Evolutionary conservation across 202 grass and related monocot genomes (phyloP).

Genomic region (Eragrostis tef): DNA sequence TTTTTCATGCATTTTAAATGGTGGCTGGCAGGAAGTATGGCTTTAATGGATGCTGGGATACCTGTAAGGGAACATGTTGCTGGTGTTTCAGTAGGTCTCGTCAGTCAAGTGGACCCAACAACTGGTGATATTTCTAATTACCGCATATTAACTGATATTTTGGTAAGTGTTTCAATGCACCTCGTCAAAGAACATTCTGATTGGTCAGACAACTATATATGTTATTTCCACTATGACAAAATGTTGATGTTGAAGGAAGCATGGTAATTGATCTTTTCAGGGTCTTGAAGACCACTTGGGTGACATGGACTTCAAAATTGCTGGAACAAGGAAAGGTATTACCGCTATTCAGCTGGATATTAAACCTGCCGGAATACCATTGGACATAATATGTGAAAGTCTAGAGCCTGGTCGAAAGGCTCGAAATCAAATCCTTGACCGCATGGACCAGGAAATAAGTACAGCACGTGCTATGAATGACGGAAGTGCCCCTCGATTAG

Average conservation of each 20-base stretch:
- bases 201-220: slow-evolving; percentile 8
- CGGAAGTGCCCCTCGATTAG: slow-evolving; percentile 81
- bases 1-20: slow-evolving; percentile 46
- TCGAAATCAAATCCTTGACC: slow-evolving; percentile 84
- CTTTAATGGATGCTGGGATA: slow-evolving; percentile 99
- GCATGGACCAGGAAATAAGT: slow-evolving; percentile 95
- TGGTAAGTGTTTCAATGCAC: slow-evolving; percentile 58
- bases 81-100: slow-evolving; percentile 97
- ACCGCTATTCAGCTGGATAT: slow-evolving; percentile 98
- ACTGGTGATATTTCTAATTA: slow-evolving; percentile 81
- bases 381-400: slow-evolving; percentile 94
- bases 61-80: slow-evolving; percentile 98
- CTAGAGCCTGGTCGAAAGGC: slow-evolving; percentile 81
- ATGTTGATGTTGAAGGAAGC: slow-evolving; percentile 27
- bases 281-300: slow-evolving; percentile 97
- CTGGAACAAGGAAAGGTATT: slow-evolving; percentile 91
- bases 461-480: slow-evolving; percentile 69
- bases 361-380: slow-evolving; percentile 98
- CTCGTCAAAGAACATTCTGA: slow-evolving; percentile 32
- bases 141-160: slow-evolving; percentile 91
- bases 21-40: slow-evolving; percentile 74
- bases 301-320: slow-evolving; percentile 99
- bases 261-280: slow-evolving; percentile 51
- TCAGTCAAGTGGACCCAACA: slow-evolving; percentile 67
- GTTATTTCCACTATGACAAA: slow-evolving; percentile 12